A percentile compares a stretch with the other conserved stretches of the same genome.
Evolutionary conservation across 257 asterid species (phyloP).

Genomic region (Nicotiana tomentosiformis): DNA sequence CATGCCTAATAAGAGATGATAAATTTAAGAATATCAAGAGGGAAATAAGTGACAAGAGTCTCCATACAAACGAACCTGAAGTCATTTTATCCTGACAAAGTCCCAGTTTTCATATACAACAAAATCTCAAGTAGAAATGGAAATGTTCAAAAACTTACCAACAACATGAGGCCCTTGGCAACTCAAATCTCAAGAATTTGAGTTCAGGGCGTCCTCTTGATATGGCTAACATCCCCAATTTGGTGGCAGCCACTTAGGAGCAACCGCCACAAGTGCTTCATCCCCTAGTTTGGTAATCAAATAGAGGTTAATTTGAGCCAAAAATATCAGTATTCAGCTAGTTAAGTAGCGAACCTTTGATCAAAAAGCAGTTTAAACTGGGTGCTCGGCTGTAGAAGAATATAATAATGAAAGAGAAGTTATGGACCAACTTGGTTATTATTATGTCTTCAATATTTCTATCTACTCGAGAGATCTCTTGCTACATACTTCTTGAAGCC

Average conservation of each 20-base stretch:
- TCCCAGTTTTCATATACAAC: no score
- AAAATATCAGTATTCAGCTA: background rate
- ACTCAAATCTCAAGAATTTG: conserved; percentile 63
- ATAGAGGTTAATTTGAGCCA: conserved; percentile 3
- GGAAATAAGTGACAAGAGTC: no score
- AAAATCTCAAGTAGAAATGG: background rate
- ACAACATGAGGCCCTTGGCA: conserved; percentile 13
- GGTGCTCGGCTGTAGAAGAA: background rate
- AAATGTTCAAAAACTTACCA: conserved; percentile 30
- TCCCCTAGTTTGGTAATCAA: conserved; percentile 61
- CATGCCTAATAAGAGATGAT: no score
- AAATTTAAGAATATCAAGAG: no score
- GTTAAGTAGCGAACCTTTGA: background rate
- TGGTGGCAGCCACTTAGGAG: conserved; percentile 84
- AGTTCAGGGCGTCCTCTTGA: conserved; percentile 84
- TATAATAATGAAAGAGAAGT: background rate
- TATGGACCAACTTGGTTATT: background rate
- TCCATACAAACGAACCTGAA: no score
- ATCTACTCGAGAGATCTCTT: no score
- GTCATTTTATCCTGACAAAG: no score
- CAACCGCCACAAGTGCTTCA: conserved; percentile 81
- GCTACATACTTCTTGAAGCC: no score
- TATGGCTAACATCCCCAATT: conserved; percentile 73
- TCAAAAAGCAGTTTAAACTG: background rate
- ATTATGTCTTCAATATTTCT: no score